Base-by-base conservation (phyloP, 306 rosid genomes). In the Acacia melanoxylon region DNA sequence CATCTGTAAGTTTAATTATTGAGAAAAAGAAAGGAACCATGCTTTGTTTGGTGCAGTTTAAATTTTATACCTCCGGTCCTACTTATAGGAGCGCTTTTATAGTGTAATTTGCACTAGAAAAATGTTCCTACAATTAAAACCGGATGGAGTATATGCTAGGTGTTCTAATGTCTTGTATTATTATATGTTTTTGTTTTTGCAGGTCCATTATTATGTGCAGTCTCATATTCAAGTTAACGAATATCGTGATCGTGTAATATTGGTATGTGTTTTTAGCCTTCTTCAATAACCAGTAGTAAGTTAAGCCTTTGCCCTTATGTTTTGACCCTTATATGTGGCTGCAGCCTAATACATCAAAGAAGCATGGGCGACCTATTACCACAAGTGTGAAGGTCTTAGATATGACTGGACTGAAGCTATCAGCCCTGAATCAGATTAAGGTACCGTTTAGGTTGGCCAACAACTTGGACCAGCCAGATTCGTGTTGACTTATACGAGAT, bases 211-310 rank as follows among this genome's bases (percentile, higher is more conserved):
- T 88, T 95, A 95, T 89, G 98, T 95, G 88, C 99, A 95, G 89
- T 95, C 99, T 76, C 99, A 95, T 86, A 95, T 95, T 89, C 99
- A 95, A 86, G 87, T 95, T 46, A 95, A 95, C 78, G 98, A 95
- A 88, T 95, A 95, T 81, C 93, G 99, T 72, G 99, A 95, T 83
- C 82, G 91, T 25, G 80, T 91, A 80, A 45, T 92, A 78, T 92
- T 95, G 97, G 99, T 66, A 31, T 78, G 72, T 31, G 20, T 51
- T 75, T 24, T 69, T 91, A 9, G 62, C 52, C 25, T 45, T 42
- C 72, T 65, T 73, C 20, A 45, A 42, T 71, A 29, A 33, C 19
- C 49, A 80, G 62, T 72, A 11, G 12, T 81, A 51, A 56, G 37
- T 83, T 78, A 61, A 80, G 40, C 80, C 70, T 77, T 68, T 33